Evolutionary conservation across 140 eudicot species (phyloP).

Genomic region (Oenanthe javanica): DNA sequence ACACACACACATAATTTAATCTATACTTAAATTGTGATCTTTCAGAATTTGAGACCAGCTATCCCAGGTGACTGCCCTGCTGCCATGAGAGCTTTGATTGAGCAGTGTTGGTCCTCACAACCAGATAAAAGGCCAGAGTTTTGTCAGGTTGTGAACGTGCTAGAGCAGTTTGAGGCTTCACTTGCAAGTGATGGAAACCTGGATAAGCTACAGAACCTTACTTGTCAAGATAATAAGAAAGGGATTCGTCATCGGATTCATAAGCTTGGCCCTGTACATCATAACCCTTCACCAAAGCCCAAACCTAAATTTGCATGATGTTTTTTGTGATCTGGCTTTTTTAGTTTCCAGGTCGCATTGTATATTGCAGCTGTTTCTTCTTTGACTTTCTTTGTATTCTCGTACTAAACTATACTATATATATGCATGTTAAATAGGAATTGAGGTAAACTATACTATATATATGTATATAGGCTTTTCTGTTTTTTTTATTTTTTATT

Average conservation of each 20-base stretch:
- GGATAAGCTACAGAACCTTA: slow-evolving; percentile 42
- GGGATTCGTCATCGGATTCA: slow-evolving; percentile 70
- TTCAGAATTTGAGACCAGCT: slow-evolving; percentile 75
- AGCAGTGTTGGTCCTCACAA: slow-evolving; percentile 80
- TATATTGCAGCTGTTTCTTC: slow-evolving; percentile 27
- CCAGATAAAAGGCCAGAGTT: slow-evolving; percentile 91
- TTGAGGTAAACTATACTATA: slow-evolving; percentile 9
- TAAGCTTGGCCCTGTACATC: slow-evolving; percentile 65
- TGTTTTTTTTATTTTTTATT: background rate
- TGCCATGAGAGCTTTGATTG: slow-evolving; percentile 80
- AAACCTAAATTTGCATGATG: slow-evolving; percentile 66
- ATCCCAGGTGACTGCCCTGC: slow-evolving; percentile 66
- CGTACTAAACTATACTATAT: background rate
- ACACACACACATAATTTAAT: background rate
- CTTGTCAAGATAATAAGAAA: slow-evolving; percentile 67
- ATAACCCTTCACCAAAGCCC: slow-evolving; percentile 34
- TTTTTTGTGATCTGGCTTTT: slow-evolving; percentile 20
- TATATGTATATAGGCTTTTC: too few relatives aligned
- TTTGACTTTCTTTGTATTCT: background rate
- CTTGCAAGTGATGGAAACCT: slow-evolving; percentile 60
- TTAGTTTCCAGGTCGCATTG: slow-evolving; percentile 31
- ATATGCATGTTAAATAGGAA: slow-evolving; percentile 26
- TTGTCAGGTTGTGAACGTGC: slow-evolving; percentile 82
- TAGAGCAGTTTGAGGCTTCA: slow-evolving; percentile 75
- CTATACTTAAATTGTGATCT: background rate